Conservation (phyloP, 306 rosid genomes). For the Purshia tridentata region DNA sequence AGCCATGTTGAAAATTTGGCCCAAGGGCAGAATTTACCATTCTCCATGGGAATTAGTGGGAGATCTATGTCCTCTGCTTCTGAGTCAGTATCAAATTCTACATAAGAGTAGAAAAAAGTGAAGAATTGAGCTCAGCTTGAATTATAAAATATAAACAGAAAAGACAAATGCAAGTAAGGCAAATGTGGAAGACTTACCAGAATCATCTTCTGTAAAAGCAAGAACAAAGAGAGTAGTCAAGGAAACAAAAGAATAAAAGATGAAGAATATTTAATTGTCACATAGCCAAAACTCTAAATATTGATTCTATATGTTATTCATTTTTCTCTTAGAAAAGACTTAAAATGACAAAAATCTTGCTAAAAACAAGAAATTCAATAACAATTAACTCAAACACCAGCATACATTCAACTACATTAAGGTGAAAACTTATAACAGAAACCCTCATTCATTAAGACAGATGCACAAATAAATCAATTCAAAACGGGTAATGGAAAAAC, state of each 20-base stretch:
- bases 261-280: too few relatives aligned
- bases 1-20: not conserved
- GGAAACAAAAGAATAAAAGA: not conserved
- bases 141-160: not conserved
- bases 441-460: not conserved
- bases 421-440: too few relatives aligned
- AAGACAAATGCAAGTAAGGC: too few relatives aligned
- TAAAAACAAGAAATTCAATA: not conserved
- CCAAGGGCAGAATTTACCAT: slow-evolving; percentile 46
- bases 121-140: not conserved
- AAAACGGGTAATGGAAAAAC: not conserved
- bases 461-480: not conserved
- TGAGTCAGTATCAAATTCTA: slow-evolving; percentile 33
- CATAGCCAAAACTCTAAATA: too few relatives aligned
- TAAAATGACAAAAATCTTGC: too few relatives aligned
- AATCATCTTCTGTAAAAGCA: slow-evolving; percentile 31
- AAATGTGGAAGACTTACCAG: slow-evolving; percentile 34
- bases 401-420: too few relatives aligned
- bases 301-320: too few relatives aligned
- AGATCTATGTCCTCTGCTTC: slow-evolving; percentile 43
- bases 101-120: slow-evolving; percentile 2
- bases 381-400: too few relatives aligned
- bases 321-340: too few relatives aligned
- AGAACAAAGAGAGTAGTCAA: not conserved
- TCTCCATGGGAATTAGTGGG: slow-evolving; percentile 30